Evolutionary conservation across 306 rosid genomes (phyloP), one percentile per base, ranked within the genome.

Genomic region (Carpinus viminea): DNA sequence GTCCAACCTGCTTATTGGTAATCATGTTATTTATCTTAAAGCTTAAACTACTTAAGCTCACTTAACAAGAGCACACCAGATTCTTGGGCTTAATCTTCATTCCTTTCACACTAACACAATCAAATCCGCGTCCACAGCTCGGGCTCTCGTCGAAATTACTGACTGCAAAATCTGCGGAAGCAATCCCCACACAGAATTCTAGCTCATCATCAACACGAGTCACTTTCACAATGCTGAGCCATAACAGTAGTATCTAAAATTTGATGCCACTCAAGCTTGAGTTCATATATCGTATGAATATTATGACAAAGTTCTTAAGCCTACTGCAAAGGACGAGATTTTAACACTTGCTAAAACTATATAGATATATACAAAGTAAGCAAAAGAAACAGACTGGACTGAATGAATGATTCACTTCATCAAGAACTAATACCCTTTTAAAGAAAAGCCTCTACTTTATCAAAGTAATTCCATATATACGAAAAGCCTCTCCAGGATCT

Each of bases 101-200:
- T 43, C 3, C 70, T 15, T 13, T 11, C n/a, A 38, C 12, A 52
- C 34, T 65, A n/a, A 81, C 84, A 79, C 92, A 91, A 69, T 91
- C 91, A 76, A 89, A 86, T 18, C 91, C 89, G 34, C 91, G 84
- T 4, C 93, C 89, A 78, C 90, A 87, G 34, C 77, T 76, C 8
- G 91, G 88, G 12, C 86, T 78, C 81, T 89, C 90, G 1, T 9
- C 24, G 60, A 90, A 90, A 38, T 83, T 90, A 69, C 74, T 59
- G 12, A 85, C 87, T 2, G 77, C 24, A 66, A 87, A 86, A 28
- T 84, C 85, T 0, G 88, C 89, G 18, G 88, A 80, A 54, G 83
- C 88, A 1, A 89, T 81, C 3, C 93, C 93, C 18, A 91, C 89
- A 0, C 89, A 89, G 86, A 89, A 87, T 45, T 79, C 38, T 15